phyloP scores from a whole-genome alignment of 306 rosid species.

The Castanea mollissima region DNA sequence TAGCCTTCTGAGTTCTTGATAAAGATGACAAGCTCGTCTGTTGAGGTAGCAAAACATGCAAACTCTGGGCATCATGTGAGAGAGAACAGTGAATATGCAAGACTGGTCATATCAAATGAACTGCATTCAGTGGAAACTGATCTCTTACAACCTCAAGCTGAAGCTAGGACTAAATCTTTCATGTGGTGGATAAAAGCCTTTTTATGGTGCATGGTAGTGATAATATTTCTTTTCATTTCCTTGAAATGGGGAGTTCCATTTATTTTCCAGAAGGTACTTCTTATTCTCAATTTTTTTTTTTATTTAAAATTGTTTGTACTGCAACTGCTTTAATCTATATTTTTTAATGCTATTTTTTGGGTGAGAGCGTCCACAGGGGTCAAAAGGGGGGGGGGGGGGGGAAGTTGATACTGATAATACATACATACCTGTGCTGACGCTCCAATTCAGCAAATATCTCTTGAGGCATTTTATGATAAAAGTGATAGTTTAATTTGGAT shows the following conservation, averaged over 20 bases:
- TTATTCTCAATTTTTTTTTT: background rate
- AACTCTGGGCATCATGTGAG: constrained; percentile 45
- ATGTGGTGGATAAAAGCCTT: constrained; percentile 76
- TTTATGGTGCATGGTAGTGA: constrained; percentile 44
- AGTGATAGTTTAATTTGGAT: background rate
- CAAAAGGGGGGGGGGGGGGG: no score
- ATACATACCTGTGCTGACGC: background rate
- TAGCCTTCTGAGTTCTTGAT: constrained; percentile 27
- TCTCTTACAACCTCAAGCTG: constrained; percentile 52
- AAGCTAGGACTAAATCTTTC: constrained; percentile 38
- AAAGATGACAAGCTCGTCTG: constrained; percentile 56
- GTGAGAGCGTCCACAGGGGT: no score
- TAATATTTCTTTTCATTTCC: constrained; percentile 38
- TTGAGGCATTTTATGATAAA: background rate
- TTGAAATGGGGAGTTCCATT: constrained; percentile 86
- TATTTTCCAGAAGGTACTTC: constrained; percentile 77
- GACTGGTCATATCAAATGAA: constrained; percentile 82
- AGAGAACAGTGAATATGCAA: constrained; percentile 71
- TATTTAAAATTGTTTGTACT: background rate
- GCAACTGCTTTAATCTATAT: constrained; percentile 19
- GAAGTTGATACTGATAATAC: background rate
- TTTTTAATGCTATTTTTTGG: background rate
- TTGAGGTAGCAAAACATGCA: constrained; percentile 48
- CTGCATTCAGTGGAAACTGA: constrained; percentile 47
- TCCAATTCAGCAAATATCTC: background rate